Conservation (phyloP, 2,329 filamentous ascomycete species). For the Ilyonectria robusta region DNA sequence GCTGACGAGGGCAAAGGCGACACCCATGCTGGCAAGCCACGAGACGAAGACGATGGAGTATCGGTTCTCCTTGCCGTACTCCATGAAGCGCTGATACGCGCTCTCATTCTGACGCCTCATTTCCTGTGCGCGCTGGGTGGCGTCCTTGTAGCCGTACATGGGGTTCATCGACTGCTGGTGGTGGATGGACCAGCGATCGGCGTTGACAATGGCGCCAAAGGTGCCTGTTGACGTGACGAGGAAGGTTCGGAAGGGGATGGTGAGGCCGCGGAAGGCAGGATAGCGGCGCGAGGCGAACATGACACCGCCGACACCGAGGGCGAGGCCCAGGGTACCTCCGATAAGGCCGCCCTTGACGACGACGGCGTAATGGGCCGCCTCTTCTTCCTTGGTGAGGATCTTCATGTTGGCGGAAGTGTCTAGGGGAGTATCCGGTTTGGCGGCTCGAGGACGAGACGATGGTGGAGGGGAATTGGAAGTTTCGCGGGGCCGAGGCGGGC, state of each 20-base stretch:
- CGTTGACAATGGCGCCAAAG: constrained; percentile 89
- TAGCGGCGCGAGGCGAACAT: constrained; percentile 79
- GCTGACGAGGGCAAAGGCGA: constrained; percentile 82
- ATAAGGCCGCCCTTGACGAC: constrained; percentile 85
- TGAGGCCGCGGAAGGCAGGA: constrained; percentile 83
- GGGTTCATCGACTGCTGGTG: constrained; percentile 82
- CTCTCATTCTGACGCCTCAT: constrained; percentile 71
- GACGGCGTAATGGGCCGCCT: constrained; percentile 84
- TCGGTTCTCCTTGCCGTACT: constrained; percentile 84
- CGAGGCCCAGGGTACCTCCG: constrained; percentile 79
- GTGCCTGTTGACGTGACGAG: constrained; percentile 86
- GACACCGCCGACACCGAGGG: constrained; percentile 77
- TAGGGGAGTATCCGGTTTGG: neutral
- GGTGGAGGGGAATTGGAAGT: neutral
- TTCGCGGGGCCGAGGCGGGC: constrained; percentile 16
- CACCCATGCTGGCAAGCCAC: constrained; percentile 86
- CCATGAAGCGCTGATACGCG: constrained; percentile 71
- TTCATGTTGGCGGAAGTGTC: constrained; percentile 76
- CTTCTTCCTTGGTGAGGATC: constrained; percentile 94
- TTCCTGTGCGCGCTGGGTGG: constrained; percentile 69
- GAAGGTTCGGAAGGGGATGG: constrained; percentile 92
- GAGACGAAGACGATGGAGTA: constrained; percentile 88
- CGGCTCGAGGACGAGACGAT: neutral
- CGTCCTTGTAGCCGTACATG: constrained; percentile 75
- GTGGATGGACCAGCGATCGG: constrained; percentile 76